Percentiles rank a stretch among this genome's conserved stretches.
Evolutionary conservation across 192 early-diverging fungal genomes (phyloP).

Genomic region (Coemansia sp.): DNA sequence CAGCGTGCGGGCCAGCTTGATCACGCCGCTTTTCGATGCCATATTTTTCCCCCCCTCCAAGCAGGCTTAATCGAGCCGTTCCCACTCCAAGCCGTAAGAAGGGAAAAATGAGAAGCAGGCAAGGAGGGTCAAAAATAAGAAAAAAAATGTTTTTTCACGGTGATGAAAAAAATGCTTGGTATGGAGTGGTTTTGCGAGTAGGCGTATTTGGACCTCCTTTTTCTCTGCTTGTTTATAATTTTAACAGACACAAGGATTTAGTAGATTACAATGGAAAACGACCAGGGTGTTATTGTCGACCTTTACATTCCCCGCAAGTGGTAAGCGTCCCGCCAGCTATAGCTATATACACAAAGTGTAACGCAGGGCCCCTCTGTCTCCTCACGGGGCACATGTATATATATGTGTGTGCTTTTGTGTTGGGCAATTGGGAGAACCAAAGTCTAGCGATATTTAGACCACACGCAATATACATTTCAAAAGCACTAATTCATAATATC

Average conservation of each 20-base stretch:
- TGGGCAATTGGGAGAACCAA: no score
- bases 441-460: no score
- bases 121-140: background rate
- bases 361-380: no score
- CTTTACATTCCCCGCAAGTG: constrained; percentile 96
- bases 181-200: background rate
- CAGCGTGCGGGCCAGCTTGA: no score
- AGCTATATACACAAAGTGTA: background rate
- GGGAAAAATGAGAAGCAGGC: background rate
- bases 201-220: constrained; percentile 23
- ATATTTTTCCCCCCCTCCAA: no score
- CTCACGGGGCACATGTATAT: background rate
- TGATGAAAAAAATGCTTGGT: constrained; percentile 5
- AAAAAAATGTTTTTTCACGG: constrained; percentile 1
- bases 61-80: no score
- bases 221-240: constrained; percentile 29
- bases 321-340: constrained; percentile 52
- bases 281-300: constrained; percentile 61
- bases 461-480: no score
- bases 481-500: no score
- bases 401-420: no score
- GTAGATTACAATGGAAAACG: constrained; percentile 45
- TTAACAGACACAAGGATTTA: constrained; percentile 21
- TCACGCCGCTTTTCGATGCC: no score
- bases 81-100: no score